Evolutionary conservation across 2,329 filamentous ascomycete species (phyloP), one percentile per base, ranked within the genome.

Genomic region (Fusarium newnesense): DNA sequence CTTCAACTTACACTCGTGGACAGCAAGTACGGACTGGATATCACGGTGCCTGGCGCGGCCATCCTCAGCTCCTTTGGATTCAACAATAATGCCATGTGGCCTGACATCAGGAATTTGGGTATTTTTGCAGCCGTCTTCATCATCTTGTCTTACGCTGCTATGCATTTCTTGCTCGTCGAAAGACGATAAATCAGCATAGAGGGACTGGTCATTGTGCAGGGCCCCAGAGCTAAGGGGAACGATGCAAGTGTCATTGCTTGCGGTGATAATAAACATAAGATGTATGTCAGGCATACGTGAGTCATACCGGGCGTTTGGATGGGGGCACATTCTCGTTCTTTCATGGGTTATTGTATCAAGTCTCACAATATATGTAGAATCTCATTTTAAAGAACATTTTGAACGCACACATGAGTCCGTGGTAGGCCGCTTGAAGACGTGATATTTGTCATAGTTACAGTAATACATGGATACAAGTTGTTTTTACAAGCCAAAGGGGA

Each of bases 31-130:
- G 96, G 96, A 10, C 89, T 99, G 9, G 95, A 98, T 78, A 99
- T 99, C 72, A 96, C 96, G 59, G 95, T 99, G 0, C 96, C 96
- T 0, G 96, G 96, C 39, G 95, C 96, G 2, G 94, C 95, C 1
- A 99, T 99, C 75, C 84, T 99, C 62, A 97, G 94, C 82, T 94
- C 93, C 1, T 99, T 99, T 81, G 96, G 96, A 2, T 99, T 99
- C 81, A 89, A 97, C 79, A 97, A 95, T 34, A 86, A 91, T 68
- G 94, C 94, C 1, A 87, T 97, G 64, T 98, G 95, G 95, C 84
- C 85, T 49, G 96, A 99, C 81, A 90, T 96, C 32, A 85, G 93
- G 58, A 95, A 94, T 52, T 84, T 99, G 19, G 94, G 90, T 10
- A 86, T 96, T 16, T 97, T 98, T 82, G 94, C 93, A 3, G 92